A percentile compares a stretch with the other conserved stretches of the same genome.
Conservation (phyloP, 768 basidiomycete genomes). For the Calocera cornea region DNA sequence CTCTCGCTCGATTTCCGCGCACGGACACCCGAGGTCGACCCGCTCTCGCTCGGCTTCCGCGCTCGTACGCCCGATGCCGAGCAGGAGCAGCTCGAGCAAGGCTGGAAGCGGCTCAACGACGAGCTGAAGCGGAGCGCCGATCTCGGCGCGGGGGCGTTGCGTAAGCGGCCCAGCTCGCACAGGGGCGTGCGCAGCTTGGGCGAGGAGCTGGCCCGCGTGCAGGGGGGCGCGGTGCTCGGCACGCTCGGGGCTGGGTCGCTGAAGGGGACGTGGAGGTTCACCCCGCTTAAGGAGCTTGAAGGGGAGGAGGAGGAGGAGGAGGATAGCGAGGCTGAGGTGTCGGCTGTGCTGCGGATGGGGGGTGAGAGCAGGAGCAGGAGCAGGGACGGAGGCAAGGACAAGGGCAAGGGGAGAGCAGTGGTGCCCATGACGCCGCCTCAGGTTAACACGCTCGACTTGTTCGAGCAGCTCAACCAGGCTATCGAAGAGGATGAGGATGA, state of each 20-base stretch:
- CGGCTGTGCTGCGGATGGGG: not conserved
- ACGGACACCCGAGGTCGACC: too few relatives aligned
- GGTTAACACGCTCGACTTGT: not conserved
- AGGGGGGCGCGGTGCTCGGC: not conserved
- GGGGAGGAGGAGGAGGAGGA: not conserved
- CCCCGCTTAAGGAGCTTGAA: not conserved
- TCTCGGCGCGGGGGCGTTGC: not conserved
- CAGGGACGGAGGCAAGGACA: not conserved
- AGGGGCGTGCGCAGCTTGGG: not conserved
- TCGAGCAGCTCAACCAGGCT: not conserved
- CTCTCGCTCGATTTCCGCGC: too few relatives aligned
- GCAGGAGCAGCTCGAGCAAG: slow-evolving; percentile 2
- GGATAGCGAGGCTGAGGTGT: not conserved
- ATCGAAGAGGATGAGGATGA: not conserved
- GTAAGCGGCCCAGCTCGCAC: not conserved
- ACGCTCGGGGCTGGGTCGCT: not conserved
- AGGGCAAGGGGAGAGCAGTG: too few relatives aligned
- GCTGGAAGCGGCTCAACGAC: not conserved
- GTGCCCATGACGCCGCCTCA: not conserved
- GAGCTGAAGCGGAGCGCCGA: not conserved
- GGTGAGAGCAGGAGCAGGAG: not conserved
- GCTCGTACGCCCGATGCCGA: not conserved
- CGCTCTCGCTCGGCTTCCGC: not conserved
- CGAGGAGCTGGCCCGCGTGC: not conserved
- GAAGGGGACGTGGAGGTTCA: not conserved